Percentiles rank a stretch among this genome's conserved stretches.
phyloP scores from a whole-genome alignment of 768 basidiomycete species.

The Boletus subcaerulescens region DNA sequence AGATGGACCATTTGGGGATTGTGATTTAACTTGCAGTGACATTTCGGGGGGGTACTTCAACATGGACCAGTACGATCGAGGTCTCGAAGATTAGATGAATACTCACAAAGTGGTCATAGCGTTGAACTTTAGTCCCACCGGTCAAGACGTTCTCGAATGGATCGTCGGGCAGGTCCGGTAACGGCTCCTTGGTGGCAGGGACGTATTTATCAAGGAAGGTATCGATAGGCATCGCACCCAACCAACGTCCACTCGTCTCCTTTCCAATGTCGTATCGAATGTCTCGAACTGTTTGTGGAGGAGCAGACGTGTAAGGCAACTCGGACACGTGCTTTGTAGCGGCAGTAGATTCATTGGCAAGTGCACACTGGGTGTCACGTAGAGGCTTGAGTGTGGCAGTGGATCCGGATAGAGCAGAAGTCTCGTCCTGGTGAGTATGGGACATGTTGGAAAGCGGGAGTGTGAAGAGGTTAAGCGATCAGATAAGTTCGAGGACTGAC shows the following conservation, averaged over 20 bases:
- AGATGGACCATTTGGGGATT: too few relatives aligned
- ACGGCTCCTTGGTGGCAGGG: neutral
- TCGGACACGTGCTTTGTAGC: neutral
- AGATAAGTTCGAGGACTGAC: too few relatives aligned
- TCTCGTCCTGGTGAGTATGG: too few relatives aligned
- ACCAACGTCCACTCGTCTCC: neutral
- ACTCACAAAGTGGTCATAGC: neutral
- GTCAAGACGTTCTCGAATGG: neutral
- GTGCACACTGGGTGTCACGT: too few relatives aligned
- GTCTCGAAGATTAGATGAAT: neutral
- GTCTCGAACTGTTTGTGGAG: neutral
- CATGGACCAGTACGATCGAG: neutral
- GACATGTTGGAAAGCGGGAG: too few relatives aligned
- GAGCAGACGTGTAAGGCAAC: neutral
- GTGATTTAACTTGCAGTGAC: too few relatives aligned
- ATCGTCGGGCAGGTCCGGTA: neutral
- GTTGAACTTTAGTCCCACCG: neutral
- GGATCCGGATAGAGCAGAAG: too few relatives aligned
- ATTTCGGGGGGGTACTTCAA: too few relatives aligned
- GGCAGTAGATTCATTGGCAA: neutral
- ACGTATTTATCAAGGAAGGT: neutral
- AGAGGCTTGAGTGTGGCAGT: too few relatives aligned
- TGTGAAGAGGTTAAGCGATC: too few relatives aligned
- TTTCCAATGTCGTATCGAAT: neutral
- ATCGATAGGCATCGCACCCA: neutral